Evolutionary conservation across 2,329 filamentous ascomycete species (phyloP), one percentile per base, ranked within the genome.

Genomic region (Ophiostoma himal-ulmi): DNA sequence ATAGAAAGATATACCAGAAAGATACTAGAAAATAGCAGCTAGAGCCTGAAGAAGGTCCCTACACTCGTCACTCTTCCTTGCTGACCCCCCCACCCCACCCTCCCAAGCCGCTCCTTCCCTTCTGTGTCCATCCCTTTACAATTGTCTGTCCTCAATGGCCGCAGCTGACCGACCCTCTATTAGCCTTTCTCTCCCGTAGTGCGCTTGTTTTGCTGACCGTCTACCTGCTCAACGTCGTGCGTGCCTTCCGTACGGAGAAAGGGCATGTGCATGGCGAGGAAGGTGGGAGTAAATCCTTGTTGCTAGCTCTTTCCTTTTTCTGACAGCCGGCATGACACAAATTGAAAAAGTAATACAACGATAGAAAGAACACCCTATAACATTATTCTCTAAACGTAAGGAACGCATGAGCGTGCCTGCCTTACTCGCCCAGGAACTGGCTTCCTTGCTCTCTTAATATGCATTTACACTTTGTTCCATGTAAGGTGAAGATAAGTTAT

Each of bases 21-120:
- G n/a, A 30, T 30, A 44, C 41, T 44, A 44, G 5, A 17, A 44
- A 44, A 48, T 17, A 48, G 44, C 44, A 5, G 41, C 44, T 20
- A 6, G 17, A 48, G 30, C 30, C 30, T 30, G 30, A 30, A 30
- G 30, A 48, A 48, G 14, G 52, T 26, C 52, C 52, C 52, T 22
- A 57, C 52, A 57, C n/a, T 57, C 52, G 52, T 57, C 52, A 57
- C 52, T 57, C 22, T 57, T 26, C n/a, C 52, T 57, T 57, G 52
- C 52, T 57, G 52, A 14, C 52, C 52, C 52, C 52, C 52, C n/a
- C 44, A 54, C 52, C 52, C 52, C 52, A 57, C 52, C 48, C 52
- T 57, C 52, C 44, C 52, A 57, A 26, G 22, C n/a, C 52, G 52
- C 52, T 57, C 52, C 52, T 57, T 57, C 52, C 52, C 22, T 57